Conservation (phyloP, 2,329 filamentous ascomycete species). For the Fusarium drepaniforme region DNA sequence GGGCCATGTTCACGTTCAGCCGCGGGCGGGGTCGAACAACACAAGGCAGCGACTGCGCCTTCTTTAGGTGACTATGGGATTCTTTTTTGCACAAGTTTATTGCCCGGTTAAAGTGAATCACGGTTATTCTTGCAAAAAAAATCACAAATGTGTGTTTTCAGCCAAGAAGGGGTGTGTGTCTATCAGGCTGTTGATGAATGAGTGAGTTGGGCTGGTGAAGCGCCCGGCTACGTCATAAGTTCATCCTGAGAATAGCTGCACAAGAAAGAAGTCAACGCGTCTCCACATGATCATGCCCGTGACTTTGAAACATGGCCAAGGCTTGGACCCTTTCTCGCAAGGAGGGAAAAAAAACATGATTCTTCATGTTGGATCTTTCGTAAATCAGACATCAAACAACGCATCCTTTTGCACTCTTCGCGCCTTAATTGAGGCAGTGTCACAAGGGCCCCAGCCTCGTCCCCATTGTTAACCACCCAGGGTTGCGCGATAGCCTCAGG, state of each 20-base stretch:
- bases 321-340: neutral
- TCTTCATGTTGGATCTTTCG: neutral
- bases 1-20: neutral
- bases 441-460: neutral
- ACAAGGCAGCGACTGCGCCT: neutral
- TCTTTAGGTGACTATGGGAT: neutral
- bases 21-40: neutral
- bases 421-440: constrained; percentile 11
- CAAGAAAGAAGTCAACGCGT: neutral
- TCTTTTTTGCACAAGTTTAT: neutral
- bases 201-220: neutral
- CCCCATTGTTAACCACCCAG: constrained; percentile 1
- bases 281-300: constrained; percentile 26
- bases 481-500: neutral
- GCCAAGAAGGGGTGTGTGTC: neutral
- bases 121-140: neutral
- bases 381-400: neutral
- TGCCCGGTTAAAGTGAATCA: neutral
- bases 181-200: neutral
- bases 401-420: neutral
- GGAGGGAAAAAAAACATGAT: neutral
- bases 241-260: constrained; percentile 2
- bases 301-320: constrained; percentile 10
- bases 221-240: constrained; percentile 17
- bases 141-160: neutral